Percentiles rank a stretch among this genome's conserved stretches.
These are phyloP conservation scores for Chamaenerion angustifolium DNA, from an alignment of 345 rosid species.

Conservation along the genomic window DNA sequence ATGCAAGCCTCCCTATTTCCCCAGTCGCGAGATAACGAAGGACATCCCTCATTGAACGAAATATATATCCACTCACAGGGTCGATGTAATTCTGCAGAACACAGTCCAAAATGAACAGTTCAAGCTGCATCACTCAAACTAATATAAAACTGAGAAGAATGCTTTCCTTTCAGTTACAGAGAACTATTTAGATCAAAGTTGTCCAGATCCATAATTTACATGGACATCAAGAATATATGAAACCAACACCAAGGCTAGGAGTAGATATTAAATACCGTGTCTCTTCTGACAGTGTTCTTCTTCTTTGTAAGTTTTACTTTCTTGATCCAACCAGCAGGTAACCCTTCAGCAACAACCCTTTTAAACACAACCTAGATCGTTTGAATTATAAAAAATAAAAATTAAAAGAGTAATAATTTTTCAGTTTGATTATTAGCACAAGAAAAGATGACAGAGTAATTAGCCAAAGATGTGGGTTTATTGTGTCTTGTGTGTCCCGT, in stretches of 20 bases:
- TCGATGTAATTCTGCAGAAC: constrained; percentile 59
- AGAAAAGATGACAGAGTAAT: constrained; percentile 1
- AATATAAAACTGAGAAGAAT: too few relatives aligned
- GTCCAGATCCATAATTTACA: neutral
- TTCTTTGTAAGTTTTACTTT: constrained; percentile 48
- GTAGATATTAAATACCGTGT: constrained; percentile 38
- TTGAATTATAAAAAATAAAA: constrained; percentile 16
- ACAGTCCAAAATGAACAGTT: neutral
- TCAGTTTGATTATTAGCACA: neutral
- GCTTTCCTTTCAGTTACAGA: too few relatives aligned
- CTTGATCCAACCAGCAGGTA: constrained; percentile 84
- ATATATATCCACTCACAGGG: constrained; percentile 63
- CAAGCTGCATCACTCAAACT: neutral
- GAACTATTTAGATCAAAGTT: neutral
- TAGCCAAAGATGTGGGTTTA: constrained; percentile 18
- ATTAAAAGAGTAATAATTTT: constrained; percentile 6
- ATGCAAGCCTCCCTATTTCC: constrained; percentile 39
- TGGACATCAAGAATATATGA: neutral
- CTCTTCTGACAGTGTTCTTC: constrained; percentile 42
- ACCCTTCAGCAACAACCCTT: constrained; percentile 55
- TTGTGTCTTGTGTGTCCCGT: too few relatives aligned
- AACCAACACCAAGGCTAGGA: constrained; percentile 1
- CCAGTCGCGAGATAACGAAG: constrained; percentile 65
- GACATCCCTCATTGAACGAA: constrained; percentile 76
- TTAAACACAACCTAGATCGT: constrained; percentile 43